Evolutionary conservation across 805 yeast genomes (phyloP), one percentile per base, ranked within the genome.

Genomic region (Suhomyces kilbournensis): DNA sequence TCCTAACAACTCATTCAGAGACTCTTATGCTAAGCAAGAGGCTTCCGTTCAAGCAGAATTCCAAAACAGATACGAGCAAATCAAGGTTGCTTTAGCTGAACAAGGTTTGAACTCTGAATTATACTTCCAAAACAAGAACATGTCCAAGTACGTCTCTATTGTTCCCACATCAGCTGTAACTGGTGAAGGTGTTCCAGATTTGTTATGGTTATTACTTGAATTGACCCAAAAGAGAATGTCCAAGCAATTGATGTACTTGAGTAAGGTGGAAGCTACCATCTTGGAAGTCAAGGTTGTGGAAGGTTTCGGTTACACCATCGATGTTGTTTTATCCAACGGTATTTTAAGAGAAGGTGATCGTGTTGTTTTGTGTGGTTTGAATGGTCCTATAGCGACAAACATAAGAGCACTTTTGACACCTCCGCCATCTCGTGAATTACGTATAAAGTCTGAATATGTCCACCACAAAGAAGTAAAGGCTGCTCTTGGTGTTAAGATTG

Each of bases 151-250:
- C 66, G 99, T 94, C 51, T 91, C 97, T 35, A 88, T 94, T 63
- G 97, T 94, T 44, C 99, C 99, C 62, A 94, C 99, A 17, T 93
- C 98, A 56, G 99, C 99, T 51, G 96, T 92, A 44, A 92, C 97
- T 12, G 99, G 99, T 71, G 99, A 94, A 76, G 99, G 99, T 88
- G 96, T 94, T 63, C 99, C 99, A 48, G 99, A 94, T 83, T 81
- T 94, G 76, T 83, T 94, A 67, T 91, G 97, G 93, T 81, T 94
- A 71, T 78, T 94, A 67, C 81, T 94, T 63, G 98, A 94, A 74
- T 82, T 94, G 65, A 94, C 99, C 14, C 98, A 94, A 76, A 88
- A 90, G 85, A 88, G 99, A 78, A 94, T 94, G 99, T 89, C 97
- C 59, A 92, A 92, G 72, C 97, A 93, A 79, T 85, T 94, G 76